phyloP scores from a whole-genome alignment of 2,329 filamentous ascomycete species.

The Fusarium miscanthi region DNA sequence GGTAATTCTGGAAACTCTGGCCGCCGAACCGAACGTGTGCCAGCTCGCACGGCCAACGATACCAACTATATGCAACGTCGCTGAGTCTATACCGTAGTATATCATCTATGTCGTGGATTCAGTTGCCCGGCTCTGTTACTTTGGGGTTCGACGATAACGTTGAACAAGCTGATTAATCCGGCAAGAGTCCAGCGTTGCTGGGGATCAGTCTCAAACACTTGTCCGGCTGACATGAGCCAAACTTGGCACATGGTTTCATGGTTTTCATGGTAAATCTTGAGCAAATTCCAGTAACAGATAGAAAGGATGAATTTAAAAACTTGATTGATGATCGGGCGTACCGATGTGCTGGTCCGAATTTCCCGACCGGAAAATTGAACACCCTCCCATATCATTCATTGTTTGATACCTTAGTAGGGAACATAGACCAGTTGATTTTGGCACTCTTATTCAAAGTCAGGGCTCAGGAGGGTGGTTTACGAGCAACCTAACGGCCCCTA shows the following conservation, averaged over 20 bases:
- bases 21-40: conserved; percentile 19
- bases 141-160: not conserved
- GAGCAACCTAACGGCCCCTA: not conserved
- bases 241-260: not conserved
- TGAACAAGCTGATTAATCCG: not conserved
- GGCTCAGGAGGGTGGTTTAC: not conserved
- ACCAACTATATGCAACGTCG: conserved; percentile 1
- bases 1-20: conserved; percentile 19
- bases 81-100: not conserved
- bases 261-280: conserved; percentile 5
- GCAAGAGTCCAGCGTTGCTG: not conserved
- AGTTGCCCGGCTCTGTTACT: conserved; percentile 6
- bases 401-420: not conserved
- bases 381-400: conserved; percentile 3
- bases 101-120: not conserved
- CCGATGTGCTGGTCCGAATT: conserved; percentile 21
- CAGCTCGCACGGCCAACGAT: not conserved
- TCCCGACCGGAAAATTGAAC: not conserved
- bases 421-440: not conserved
- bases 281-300: conserved; percentile 5
- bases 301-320: conserved; percentile 2
- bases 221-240: conserved; percentile 20
- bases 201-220: not conserved
- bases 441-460: not conserved
- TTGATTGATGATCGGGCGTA: conserved; percentile 9